Evolutionary conservation across 805 yeast genomes (phyloP), one percentile per base, ranked within the genome.

Genomic region (Suhomyces canberraensis): DNA sequence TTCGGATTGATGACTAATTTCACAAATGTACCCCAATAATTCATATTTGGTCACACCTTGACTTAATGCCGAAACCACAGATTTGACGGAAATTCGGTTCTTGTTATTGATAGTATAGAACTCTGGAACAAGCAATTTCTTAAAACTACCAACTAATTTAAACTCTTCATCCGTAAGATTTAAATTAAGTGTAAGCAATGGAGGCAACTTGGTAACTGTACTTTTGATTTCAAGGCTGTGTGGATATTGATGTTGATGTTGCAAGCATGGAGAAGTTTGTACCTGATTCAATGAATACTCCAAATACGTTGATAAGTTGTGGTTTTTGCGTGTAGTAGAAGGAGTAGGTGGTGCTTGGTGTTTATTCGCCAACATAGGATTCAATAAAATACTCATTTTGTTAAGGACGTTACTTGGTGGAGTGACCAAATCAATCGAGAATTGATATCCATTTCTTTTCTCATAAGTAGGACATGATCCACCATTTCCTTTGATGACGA

Each of bases 21-120:
- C 82, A 28, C 86, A 84, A 15, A 84, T 85, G 48, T 73, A 81
- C 0, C 91, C 91, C 33, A 73, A 64, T 22, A 85, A 57, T 40
- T 81, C 82, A 54, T 81, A 85, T 48, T 73, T 76, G 16, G 59
- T 58, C 3, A 58, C 52, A 19, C 67, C 69, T 29, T 50, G 57
- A 24, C 44, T 47, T 37, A 47, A 42, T 24, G 54, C 58, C 9
- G 62, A 54, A 4, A 56, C 45, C 19, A 52, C 54, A 4, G 65
- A 54, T 33, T 65, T 66, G 37, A 77, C 48, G 8, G 58, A 43
- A 16, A 67, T 61, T 20, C 64, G 62, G 20, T 61, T 64, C 16
- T 64, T 58, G 3, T 73, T 71, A 8, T 41, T 42, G 8, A 40
- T 36, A 2, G 59, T 54, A 49, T 72, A 80, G 52, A 83, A 83